These are phyloP conservation scores for Quercus lobata DNA, from an alignment of 331 rosid species.

Conservation along the genomic window DNA sequence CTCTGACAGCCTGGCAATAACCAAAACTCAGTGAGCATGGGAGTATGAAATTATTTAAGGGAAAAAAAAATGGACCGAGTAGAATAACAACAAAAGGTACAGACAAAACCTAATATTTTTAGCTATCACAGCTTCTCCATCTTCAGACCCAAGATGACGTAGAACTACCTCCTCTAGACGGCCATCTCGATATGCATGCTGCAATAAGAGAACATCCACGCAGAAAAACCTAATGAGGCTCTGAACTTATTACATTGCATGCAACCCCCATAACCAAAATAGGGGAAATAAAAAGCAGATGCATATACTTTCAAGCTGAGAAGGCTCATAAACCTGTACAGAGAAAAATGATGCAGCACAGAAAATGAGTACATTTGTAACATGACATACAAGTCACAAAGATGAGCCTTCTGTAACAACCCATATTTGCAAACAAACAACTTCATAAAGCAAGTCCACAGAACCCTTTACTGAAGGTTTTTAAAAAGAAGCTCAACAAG, in stretches of 20 bases:
- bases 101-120: slow-evolving; percentile 66
- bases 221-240: slow-evolving; percentile 19
- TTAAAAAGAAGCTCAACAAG: neutral
- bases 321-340: neutral
- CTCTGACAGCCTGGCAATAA: slow-evolving; percentile 77
- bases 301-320: neutral
- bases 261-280: neutral
- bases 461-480: neutral
- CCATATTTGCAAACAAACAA: neutral
- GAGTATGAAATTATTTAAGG: neutral
- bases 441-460: neutral
- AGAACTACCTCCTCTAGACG: slow-evolving; percentile 68
- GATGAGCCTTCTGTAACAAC: neutral
- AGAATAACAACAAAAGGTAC: slow-evolving; percentile 1
- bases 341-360: neutral
- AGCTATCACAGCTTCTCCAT: slow-evolving; percentile 77
- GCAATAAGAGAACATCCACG: slow-evolving; percentile 29
- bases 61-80: neutral
- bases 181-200: slow-evolving; percentile 92
- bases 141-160: slow-evolving; percentile 88
- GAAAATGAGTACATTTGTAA: neutral
- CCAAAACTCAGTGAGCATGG: slow-evolving; percentile 13
- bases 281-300: neutral
- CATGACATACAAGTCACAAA: neutral
- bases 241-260: neutral